Percentiles rank a stretch among this genome's conserved stretches.
Evolutionary conservation across 192 early-diverging fungal species (phyloP).

Genomic region (Spizellomyces sp.): DNA sequence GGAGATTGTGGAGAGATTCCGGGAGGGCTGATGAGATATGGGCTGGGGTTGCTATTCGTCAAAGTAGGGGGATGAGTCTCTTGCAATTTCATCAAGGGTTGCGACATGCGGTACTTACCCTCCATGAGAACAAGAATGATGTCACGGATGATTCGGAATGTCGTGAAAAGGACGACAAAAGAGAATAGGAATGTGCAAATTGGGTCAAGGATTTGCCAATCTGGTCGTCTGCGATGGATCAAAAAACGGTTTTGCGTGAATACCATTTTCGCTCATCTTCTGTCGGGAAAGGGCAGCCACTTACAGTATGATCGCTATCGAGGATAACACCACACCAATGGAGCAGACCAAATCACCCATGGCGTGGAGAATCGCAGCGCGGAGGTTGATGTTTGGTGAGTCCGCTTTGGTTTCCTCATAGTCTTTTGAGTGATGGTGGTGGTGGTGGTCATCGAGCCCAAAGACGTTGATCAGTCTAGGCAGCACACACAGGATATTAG

Average conservation of each 20-base stretch:
- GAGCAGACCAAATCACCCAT: slow-evolving; percentile 77
- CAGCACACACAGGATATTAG: background rate
- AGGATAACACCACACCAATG: slow-evolving; percentile 77
- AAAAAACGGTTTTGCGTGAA: background rate
- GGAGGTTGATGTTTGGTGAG: slow-evolving; percentile 48
- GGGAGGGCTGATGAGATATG: background rate
- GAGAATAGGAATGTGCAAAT: slow-evolving; percentile 82
- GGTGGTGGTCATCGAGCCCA: slow-evolving; percentile 34
- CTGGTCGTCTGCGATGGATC: slow-evolving; percentile 42
- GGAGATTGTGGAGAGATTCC: background rate
- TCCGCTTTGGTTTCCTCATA: background rate
- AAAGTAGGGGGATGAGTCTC: background rate
- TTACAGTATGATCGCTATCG: slow-evolving; percentile 54
- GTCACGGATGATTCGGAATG: slow-evolving; percentile 60
- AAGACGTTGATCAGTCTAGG: background rate
- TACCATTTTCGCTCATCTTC: background rate
- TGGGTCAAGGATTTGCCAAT: slow-evolving; percentile 66
- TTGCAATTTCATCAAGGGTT: background rate
- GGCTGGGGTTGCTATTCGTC: background rate
- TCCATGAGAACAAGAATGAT: slow-evolving; percentile 73
- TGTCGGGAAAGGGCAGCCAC: too few relatives aligned
- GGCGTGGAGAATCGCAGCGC: slow-evolving; percentile 74
- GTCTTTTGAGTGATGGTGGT: slow-evolving; percentile 19
- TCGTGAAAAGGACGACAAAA: slow-evolving; percentile 71
- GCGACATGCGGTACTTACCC: slow-evolving; percentile 31